Conservation (phyloP, 208 protist genomes). For the Leishmania braziliensis region DNA sequence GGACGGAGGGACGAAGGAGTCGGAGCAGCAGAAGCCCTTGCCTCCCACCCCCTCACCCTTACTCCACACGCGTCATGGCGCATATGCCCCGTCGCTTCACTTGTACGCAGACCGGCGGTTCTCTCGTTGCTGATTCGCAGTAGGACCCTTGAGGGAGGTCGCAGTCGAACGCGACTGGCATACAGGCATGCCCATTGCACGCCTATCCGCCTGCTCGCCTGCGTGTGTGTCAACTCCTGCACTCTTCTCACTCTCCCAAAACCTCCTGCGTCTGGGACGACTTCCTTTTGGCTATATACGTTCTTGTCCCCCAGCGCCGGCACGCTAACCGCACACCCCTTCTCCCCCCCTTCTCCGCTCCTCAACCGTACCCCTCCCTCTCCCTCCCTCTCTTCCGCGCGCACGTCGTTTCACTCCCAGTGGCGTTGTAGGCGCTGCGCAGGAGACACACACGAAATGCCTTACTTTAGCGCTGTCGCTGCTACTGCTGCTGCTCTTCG, state of each 20-base stretch:
- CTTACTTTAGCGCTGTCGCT: background rate
- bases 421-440: too few relatives aligned
- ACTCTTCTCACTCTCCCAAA: background rate
- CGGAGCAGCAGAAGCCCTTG: background rate
- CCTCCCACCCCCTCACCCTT: background rate
- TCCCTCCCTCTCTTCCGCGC: too few relatives aligned
- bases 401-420: background rate
- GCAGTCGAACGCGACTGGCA: background rate
- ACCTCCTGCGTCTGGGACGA: background rate
- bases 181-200: background rate
- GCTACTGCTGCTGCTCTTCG: background rate
- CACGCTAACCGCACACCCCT: background rate
- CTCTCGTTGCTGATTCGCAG: background rate
- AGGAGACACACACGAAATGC: too few relatives aligned
- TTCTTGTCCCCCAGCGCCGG: background rate
- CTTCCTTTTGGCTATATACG: background rate
- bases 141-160: too few relatives aligned
- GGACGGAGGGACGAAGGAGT: background rate
- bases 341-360: background rate
- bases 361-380: background rate
- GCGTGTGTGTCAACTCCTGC: background rate
- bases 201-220: background rate
- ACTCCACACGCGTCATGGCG: background rate
- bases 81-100: background rate
- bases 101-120: background rate